Evolutionary conservation across 2,329 filamentous ascomycete species (phyloP), one percentile per base, ranked within the genome.

Genomic region (Claviceps paspali): DNA sequence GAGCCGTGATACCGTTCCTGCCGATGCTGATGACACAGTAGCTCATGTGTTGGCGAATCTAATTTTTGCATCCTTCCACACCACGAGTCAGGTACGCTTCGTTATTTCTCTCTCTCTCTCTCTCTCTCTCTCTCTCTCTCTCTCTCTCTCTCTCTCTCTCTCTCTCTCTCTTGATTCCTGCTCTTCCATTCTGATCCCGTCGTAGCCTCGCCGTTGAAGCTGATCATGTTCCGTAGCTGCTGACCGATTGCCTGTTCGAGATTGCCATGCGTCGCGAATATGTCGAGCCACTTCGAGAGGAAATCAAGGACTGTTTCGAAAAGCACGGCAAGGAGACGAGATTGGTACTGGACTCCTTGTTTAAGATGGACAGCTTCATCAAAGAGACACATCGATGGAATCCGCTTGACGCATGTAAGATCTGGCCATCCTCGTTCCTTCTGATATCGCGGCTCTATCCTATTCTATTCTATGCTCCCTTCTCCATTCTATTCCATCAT

Each of bases 341-440:
- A 23, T 15, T 22, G 12, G 39, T 35, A 10, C 17, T 45, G 1
- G 39, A 41, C 17, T 23, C 28, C 29, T 40, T 45, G 38, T 14
- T 40, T 29, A 43, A 43, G 33, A 29, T 45, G n/a, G 43, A 45
- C 17, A 45, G 43, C 24, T 43, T 45, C 29, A 45, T 45, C 37
- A 45, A 45, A 26, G 43, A 45, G 19, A 45, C 41, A n/a, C 43
- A 45, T 26, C 33, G 43, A 17, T 38, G 23, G 11, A 45, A 43
- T 29, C 41, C 41, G 6, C 43, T 45, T 5, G 43, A 44, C 12
- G 40, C 41, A 35, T 37, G 42, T 44, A 41, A 27, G 15, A 4
- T 1, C 14, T 10, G 5, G 12, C 19, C 19, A n/a, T 32, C 30
- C 24, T 26, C 3, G 24, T 8, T 10, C n/a, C 24, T 3, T 11